Percentiles rank a stretch among this genome's conserved stretches.
phyloP scores from a whole-genome alignment of 306 rosid genomes.

The Lathyrus sativus region DNA sequence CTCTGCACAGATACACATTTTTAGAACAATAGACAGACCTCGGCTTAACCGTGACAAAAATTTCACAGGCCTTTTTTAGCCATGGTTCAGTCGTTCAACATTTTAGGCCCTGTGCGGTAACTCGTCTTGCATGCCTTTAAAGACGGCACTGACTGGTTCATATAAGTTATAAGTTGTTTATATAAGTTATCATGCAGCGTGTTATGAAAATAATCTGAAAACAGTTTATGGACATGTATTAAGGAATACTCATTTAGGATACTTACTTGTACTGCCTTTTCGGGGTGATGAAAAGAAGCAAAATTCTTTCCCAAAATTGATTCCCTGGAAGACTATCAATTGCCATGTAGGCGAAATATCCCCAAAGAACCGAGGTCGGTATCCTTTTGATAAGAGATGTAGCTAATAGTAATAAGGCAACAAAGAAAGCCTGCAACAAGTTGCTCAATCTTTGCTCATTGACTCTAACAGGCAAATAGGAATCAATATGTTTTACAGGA shows the following conservation, averaged over 20 bases:
- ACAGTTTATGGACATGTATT: not conserved
- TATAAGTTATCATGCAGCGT: no score
- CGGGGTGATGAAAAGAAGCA: conserved; percentile 76
- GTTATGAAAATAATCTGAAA: not conserved
- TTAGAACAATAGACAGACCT: conserved; percentile 11
- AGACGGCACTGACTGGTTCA: no score
- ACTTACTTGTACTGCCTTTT: conserved; percentile 75
- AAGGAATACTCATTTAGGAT: not conserved
- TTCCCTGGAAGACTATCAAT: conserved; percentile 91
- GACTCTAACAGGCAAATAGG: conserved; percentile 73
- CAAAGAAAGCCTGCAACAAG: conserved; percentile 69
- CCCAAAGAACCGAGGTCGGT: conserved; percentile 94
- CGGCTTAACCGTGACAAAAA: no score
- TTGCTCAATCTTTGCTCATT: conserved; percentile 92
- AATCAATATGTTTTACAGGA: conserved; percentile 72
- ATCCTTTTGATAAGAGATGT: conserved; percentile 66
- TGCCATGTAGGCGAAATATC: conserved; percentile 95
- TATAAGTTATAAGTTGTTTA: no score
- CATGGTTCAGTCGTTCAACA: no score
- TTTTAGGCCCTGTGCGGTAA: no score
- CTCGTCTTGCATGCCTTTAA: no score
- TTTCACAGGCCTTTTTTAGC: no score
- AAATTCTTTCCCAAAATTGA: conserved; percentile 85
- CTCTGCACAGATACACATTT: conserved; percentile 48
- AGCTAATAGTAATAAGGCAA: conserved; percentile 63